These are phyloP conservation scores for Trichoderma aggressivum DNA, from an alignment of 2,329 filamentous ascomycete genomes.

Conservation along the genomic window DNA sequence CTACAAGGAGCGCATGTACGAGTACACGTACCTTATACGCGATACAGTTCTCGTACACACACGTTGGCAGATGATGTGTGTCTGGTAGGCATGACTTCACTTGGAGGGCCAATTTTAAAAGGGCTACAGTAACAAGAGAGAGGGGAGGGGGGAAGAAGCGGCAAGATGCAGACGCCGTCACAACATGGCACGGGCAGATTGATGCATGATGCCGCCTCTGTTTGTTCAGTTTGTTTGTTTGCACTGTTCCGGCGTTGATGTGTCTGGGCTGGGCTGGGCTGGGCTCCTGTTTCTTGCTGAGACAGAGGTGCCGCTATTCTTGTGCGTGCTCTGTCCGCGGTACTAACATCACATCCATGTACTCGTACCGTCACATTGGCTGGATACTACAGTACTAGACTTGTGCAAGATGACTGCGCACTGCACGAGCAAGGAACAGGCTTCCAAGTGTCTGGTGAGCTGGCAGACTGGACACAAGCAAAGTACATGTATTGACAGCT, in stretches of 20 bases:
- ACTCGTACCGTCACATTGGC: not conserved
- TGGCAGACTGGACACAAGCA: not conserved
- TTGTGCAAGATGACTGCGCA: not conserved
- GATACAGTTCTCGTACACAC: not conserved
- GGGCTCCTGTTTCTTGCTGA: not conserved
- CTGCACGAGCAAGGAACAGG: not conserved
- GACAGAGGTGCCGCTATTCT: not conserved
- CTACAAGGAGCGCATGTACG: not conserved
- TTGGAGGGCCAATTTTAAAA: not conserved
- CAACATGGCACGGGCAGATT: not conserved
- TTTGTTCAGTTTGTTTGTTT: not conserved
- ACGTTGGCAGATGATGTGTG: not conserved
- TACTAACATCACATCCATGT: too few species aligned
- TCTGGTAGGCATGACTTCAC: not conserved
- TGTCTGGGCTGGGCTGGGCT: not conserved
- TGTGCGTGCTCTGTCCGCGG: not conserved
- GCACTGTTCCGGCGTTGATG: not conserved
- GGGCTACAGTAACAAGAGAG: not conserved
- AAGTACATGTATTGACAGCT: not conserved
- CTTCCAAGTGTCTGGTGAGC: not conserved
- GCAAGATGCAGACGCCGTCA: not conserved
- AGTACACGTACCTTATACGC: not conserved
- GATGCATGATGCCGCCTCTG: not conserved
- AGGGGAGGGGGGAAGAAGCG: not conserved
- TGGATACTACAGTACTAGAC: not conserved